Conservation (phyloP, 2,329 filamentous ascomycete genomes). For the Penicillium occitanis region DNA sequence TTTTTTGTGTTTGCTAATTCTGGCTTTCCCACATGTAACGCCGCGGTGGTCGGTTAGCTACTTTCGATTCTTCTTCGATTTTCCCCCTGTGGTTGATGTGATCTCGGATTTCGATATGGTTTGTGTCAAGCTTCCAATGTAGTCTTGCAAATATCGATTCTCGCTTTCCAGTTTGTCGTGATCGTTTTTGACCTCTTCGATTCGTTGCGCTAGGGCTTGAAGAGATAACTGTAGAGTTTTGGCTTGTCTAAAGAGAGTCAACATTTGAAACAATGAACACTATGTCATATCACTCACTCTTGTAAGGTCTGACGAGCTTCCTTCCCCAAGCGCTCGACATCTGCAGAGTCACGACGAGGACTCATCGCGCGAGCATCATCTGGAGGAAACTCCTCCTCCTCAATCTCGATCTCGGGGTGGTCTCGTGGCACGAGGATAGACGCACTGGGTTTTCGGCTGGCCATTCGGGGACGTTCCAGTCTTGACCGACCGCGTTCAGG, state of each 20-base stretch:
- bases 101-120: constrained; percentile 60
- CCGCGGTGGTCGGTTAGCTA: constrained; percentile 25
- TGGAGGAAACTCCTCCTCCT: constrained; percentile 74
- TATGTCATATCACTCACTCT: constrained; percentile 48
- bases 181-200: constrained; percentile 90
- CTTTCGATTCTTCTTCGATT: constrained; percentile 50
- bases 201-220: constrained; percentile 83
- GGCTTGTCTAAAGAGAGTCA: constrained; percentile 67
- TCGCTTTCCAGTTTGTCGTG: constrained; percentile 96
- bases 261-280: background rate
- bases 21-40: constrained; percentile 4
- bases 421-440: constrained; percentile 81
- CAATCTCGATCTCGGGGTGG: constrained; percentile 68
- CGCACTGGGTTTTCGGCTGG: constrained; percentile 74
- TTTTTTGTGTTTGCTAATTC: constrained; percentile 7
- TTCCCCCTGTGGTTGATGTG: constrained; percentile 52
- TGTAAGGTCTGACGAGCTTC: constrained; percentile 69
- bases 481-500: constrained; percentile 43
- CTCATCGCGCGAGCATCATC: constrained; percentile 95
- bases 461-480: constrained; percentile 64
- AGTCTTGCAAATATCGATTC: constrained; percentile 96
- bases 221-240: constrained; percentile 86
- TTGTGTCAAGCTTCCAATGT: constrained; percentile 94
- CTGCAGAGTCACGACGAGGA: constrained; percentile 83
- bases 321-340: constrained; percentile 81